phyloP scores from a whole-genome alignment of 1,139 yeast genomes.

The Geotrichum cucujoidarum region DNA sequence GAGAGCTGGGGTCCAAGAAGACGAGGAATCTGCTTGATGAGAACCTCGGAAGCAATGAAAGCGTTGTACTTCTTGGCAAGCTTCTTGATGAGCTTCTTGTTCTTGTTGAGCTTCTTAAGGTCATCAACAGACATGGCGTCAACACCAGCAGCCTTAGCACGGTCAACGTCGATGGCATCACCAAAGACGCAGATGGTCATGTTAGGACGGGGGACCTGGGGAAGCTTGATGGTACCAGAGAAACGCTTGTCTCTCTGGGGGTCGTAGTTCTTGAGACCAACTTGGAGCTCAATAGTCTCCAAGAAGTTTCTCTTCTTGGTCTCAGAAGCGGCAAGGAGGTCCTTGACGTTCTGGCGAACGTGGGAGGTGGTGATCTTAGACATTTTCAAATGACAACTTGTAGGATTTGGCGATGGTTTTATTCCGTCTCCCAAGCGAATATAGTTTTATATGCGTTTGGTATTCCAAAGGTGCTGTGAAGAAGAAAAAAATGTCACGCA shows the following conservation, averaged over 20 bases:
- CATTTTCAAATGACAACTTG: constrained; percentile 47
- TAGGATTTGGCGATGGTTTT: constrained; percentile 19
- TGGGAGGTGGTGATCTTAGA: constrained; percentile 89
- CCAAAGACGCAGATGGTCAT: constrained; percentile 99
- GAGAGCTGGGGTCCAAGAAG: constrained; percentile 99
- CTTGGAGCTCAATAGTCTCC: constrained; percentile 99
- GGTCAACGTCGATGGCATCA: constrained; percentile 99
- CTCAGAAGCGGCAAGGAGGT: constrained; percentile 88
- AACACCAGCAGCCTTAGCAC: constrained; percentile 99
- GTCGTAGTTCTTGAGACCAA: constrained; percentile 99
- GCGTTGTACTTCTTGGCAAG: constrained; percentile 99
- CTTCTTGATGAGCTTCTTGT: constrained; percentile 99
- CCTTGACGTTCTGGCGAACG: constrained; percentile 95
- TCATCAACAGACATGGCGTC: constrained; percentile 99
- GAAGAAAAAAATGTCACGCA: constrained; percentile 9
- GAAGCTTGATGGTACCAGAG: constrained; percentile 99
- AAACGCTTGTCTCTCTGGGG: constrained; percentile 99
- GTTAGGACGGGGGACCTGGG: constrained; percentile 99
- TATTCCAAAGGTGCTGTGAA: constrained; percentile 19
- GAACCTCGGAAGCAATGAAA: constrained; percentile 97
- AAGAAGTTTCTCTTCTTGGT: constrained; percentile 99
- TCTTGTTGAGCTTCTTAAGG: constrained; percentile 99
- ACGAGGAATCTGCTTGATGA: constrained; percentile 99
- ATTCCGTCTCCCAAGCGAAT: constrained; percentile 40
- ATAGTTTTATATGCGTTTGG: constrained; percentile 24